Base-by-base conservation (phyloP, 2,329 filamentous ascomycete species). In the Pseudogymnoascus sp. region DNA sequence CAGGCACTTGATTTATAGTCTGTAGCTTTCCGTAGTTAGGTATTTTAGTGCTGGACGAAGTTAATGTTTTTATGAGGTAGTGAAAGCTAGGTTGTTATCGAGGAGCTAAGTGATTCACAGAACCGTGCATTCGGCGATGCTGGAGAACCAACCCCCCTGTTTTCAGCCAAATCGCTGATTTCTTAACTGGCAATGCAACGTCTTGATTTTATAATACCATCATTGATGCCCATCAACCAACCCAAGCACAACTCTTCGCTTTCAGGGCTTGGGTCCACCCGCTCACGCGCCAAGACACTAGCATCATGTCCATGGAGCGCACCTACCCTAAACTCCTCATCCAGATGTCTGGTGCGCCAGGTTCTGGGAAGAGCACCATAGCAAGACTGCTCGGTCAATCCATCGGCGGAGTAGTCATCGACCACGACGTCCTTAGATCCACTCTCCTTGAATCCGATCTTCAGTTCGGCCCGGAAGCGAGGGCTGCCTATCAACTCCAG, bases 331-430 rank as follows among this genome's bases (percentile, higher is more conserved):
- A 52, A 52, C 42, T 70, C 7, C 58, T 72, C 41, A 68, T 72
- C 55, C 74, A 76, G 49, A 76, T 77, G 72, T 75, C 75, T 2
- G 74, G 75, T 4, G 73, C 74, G 5, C 75, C 75, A 2, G 75
- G 75, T 7, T 73, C 74, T 7, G 75, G 75, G 0, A 77, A 77
- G 63, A 76, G 72, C 66, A 76, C 74, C 1, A 60, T 73, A 12
- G 72, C 74, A 2, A 67, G 61, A 9, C 66, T 72, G 0, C 69
- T 77, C 0, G 62, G 65, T 5, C 64, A 63, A 11, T 66, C 67
- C 0, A 67, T 75, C 42, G 62, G 68, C 36, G 73, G 61, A 3
- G 62, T 75, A 1, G 68, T 75, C 35, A 71, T 77, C 62, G 68
- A 76, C 62, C 75, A 76, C 62, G 76, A 77, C 60, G 58, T 74